Conservation (phyloP, 495 filamentous ascomycete species). For the Physcia stellaris region DNA sequence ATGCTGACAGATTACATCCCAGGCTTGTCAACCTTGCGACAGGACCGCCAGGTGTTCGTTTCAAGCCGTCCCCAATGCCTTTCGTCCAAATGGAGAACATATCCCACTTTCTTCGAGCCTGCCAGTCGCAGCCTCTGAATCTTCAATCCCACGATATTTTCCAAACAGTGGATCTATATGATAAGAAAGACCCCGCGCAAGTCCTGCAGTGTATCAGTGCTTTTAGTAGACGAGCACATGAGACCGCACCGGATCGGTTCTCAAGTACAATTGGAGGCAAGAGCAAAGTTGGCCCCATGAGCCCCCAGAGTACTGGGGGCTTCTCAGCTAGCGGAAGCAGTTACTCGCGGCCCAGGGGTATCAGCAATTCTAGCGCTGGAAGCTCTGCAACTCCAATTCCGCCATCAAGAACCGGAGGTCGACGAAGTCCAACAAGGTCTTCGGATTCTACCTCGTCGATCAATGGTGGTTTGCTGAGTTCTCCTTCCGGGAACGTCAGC, state of each 20-base stretch:
- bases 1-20: constrained; percentile 13
- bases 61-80: constrained; percentile 79
- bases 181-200: constrained; percentile 91
- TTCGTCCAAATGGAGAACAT: constrained; percentile 99
- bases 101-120: constrained; percentile 83
- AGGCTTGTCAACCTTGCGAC: constrained; percentile 78
- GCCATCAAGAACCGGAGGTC: constrained; percentile 36
- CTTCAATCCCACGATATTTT: constrained; percentile 92
- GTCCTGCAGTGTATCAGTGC: constrained; percentile 86
- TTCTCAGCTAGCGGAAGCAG: constrained; percentile 29
- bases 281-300: constrained; percentile 43
- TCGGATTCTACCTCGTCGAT: constrained; percentile 20
- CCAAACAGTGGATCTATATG: constrained; percentile 93
- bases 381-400: constrained; percentile 38
- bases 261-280: constrained; percentile 57
- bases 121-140: constrained; percentile 68
- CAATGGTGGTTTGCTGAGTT: constrained; percentile 19
- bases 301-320: constrained; percentile 55
- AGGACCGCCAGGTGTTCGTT: constrained; percentile 59
- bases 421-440: constrained; percentile 49
- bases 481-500: constrained; percentile 46
- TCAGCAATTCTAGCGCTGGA: constrained; percentile 54
- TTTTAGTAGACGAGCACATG: constrained; percentile 77
- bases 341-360: constrained; percentile 32
- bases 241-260: constrained; percentile 60